These are phyloP conservation scores for Ustilago sp. DNA, from an alignment of 1,284 basidiomycete genomes.

Conservation along the genomic window DNA sequence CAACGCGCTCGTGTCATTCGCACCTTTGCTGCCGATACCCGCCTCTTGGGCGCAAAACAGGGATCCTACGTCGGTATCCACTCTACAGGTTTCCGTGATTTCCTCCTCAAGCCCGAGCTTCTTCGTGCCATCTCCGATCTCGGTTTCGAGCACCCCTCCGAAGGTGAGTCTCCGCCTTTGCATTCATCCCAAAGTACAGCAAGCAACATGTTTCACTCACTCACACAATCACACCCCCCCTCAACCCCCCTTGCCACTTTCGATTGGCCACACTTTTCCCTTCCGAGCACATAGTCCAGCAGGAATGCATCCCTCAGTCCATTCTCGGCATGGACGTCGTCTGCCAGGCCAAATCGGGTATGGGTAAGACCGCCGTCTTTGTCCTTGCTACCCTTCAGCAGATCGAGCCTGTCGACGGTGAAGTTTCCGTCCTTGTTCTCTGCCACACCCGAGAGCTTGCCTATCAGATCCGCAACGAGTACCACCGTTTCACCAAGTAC, in stretches of 20 bases:
- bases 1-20: not conserved
- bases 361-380: slow-evolving; percentile 99
- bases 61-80: slow-evolving; percentile 70
- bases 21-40: not conserved
- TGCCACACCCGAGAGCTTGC: slow-evolving; percentile 99
- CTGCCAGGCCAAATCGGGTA: slow-evolving; percentile 99
- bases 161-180: slow-evolving; percentile 76
- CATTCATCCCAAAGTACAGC: no score
- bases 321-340: slow-evolving; percentile 99
- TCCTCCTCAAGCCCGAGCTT: slow-evolving; percentile 95
- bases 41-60: slow-evolving; percentile 33
- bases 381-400: slow-evolving; percentile 98
- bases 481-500: slow-evolving; percentile 98
- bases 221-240: not conserved
- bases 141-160: slow-evolving; percentile 99
- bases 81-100: slow-evolving; percentile 75
- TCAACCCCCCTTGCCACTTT: not conserved
- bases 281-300: slow-evolving; percentile 80
- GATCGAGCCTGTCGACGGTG: slow-evolving; percentile 96
- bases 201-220: not conserved
- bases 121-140: slow-evolving; percentile 97
- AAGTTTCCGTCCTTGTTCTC: slow-evolving; percentile 95
- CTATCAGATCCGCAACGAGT: slow-evolving; percentile 99
- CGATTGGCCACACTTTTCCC: not conserved
- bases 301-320: slow-evolving; percentile 99